phyloP scores from a whole-genome alignment of 2,329 filamentous ascomycete species.

The Fusarium phyllophilum region DNA sequence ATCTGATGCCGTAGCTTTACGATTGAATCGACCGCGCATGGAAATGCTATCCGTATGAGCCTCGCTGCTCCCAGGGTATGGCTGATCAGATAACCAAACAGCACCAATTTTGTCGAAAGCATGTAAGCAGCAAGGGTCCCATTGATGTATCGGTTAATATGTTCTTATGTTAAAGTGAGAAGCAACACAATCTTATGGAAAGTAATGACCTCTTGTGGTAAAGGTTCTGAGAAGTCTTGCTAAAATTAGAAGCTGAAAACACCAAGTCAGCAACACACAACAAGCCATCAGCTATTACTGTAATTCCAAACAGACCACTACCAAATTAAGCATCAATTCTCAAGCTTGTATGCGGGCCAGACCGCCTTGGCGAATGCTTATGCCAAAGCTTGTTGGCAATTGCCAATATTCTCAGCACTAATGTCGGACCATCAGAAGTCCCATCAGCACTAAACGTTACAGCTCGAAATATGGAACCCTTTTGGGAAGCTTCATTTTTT shows the following conservation, averaged over 20 bases:
- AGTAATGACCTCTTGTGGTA: neutral
- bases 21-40: neutral
- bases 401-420: neutral
- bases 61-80: neutral
- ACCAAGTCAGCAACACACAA: neutral
- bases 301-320: neutral
- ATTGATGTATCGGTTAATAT: rapidly evolving
- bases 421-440: neutral
- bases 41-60: neutral
- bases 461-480: neutral
- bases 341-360: neutral
- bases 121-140: neutral
- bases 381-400: neutral
- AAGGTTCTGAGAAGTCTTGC: neutral
- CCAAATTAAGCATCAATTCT: neutral
- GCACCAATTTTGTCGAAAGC: rapidly evolving
- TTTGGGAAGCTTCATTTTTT: neutral
- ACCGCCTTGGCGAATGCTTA: neutral
- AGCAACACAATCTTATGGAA: neutral
- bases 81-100: neutral
- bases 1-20: rapidly evolving
- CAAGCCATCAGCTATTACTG: neutral
- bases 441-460: neutral
- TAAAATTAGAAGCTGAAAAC: neutral
- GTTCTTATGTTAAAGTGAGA: no score